These are phyloP conservation scores for Vigna reflexopilosa DNA, from an alignment of 306 rosid genomes.

Conservation along the genomic window DNA sequence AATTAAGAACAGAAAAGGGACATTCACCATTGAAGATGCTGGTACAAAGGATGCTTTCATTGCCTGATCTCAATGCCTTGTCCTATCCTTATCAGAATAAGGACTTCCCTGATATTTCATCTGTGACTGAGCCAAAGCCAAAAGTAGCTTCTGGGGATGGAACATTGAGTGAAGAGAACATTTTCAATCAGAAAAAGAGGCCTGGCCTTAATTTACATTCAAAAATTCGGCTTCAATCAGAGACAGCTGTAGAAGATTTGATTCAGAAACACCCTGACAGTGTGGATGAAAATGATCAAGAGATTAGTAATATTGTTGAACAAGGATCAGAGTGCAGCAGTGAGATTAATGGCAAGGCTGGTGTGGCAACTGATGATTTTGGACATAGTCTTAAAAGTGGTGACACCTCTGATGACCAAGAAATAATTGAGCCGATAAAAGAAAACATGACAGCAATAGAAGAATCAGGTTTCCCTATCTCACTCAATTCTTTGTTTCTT, in stretches of 20 bases:
- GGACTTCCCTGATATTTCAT: conserved; percentile 15
- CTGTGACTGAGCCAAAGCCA: neutral
- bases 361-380: conserved; percentile 24
- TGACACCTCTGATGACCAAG: conserved; percentile 27
- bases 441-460: conserved; percentile 28
- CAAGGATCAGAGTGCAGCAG: conserved; percentile 19
- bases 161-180: conserved; percentile 2
- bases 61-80: conserved; percentile 43
- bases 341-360: conserved; percentile 13
- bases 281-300: conserved; percentile 25
- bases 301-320: neutral
- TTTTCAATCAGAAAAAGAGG: neutral
- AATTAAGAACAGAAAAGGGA: neutral
- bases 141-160: neutral
- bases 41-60: conserved; percentile 32
- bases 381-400: neutral
- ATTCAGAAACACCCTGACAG: neutral
- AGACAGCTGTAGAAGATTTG: conserved; percentile 30
- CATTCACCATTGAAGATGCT: conserved; percentile 17
- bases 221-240: neutral
- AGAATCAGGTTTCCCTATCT: conserved; percentile 34
- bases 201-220: neutral
- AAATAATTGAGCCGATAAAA: conserved; percentile 9
- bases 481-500: neutral
- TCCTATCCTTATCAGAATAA: neutral